A percentile compares a stretch with the other conserved stretches of the same genome.
phyloP scores from a whole-genome alignment of 2,329 filamentous ascomycete species.

The Bisporella sp. region DNA sequence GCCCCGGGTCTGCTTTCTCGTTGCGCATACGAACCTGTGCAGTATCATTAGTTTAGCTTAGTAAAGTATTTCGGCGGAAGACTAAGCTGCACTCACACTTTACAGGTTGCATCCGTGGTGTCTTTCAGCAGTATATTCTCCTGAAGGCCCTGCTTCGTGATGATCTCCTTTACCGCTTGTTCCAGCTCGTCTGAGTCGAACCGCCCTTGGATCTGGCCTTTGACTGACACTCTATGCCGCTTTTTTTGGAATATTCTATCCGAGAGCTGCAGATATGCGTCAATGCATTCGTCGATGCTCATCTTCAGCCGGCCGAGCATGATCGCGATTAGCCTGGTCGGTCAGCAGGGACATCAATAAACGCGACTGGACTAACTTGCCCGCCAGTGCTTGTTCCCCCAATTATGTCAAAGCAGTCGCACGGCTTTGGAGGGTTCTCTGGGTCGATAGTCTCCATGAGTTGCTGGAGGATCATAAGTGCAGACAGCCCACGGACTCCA shows the following conservation, averaged over 20 bases:
- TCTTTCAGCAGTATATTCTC: slow-evolving; percentile 24
- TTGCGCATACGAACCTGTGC: slow-evolving; percentile 27
- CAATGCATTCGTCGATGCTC: slow-evolving; percentile 35
- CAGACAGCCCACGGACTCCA: too few relatives aligned
- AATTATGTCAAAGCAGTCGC: too few relatives aligned
- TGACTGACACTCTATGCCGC: slow-evolving; percentile 1
- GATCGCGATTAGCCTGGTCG: too few relatives aligned
- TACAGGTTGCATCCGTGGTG: slow-evolving; percentile 17
- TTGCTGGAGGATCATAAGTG: too few relatives aligned
- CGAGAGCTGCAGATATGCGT: slow-evolving; percentile 32
- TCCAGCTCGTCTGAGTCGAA: slow-evolving; percentile 9
- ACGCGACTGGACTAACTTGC: too few relatives aligned
- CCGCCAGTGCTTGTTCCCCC: too few relatives aligned
- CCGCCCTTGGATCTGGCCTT: slow-evolving; percentile 10
- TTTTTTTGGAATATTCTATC: slow-evolving; percentile 28
- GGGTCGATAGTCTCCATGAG: too few relatives aligned
- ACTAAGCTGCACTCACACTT: slow-evolving; percentile 17
- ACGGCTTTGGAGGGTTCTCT: too few relatives aligned
- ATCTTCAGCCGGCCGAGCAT: too few relatives aligned
- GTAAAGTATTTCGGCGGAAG: not conserved
- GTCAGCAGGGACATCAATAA: too few relatives aligned
- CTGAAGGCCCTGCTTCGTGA: slow-evolving; percentile 12
- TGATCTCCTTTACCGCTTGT: slow-evolving; percentile 18
- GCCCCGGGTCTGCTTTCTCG: slow-evolving; percentile 25
- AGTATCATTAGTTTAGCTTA: too few relatives aligned